Evolutionary conservation across 306 rosid genomes (phyloP), one percentile per base, ranked within the genome.

Genomic region (Trichosanthes truncata): DNA sequence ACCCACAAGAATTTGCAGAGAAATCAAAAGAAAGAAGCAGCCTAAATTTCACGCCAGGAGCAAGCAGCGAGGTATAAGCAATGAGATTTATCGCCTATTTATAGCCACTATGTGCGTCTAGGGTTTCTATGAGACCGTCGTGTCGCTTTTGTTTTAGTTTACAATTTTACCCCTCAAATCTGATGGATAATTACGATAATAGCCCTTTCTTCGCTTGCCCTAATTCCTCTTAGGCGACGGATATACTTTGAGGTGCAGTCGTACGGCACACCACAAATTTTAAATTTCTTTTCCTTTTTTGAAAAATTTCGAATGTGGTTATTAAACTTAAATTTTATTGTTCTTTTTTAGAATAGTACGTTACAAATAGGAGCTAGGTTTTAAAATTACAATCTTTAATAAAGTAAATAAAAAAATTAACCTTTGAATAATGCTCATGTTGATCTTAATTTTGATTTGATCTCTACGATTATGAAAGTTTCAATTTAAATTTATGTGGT

Each of bases 41-140:
- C 77, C 77, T 71, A 13, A 23, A 71, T 23, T 7, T 71, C 0
- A 71, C 77, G 78, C 78, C 78, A 73, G 43, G 15, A 73, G 78
- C 40, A 26, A 73, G 59, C 78, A 48, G 60, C 78, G 78, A 73
- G 41, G 26, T 3, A 7, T 18, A 3, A 17, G 77, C 77, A 13
- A 0, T 2, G 26, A 18, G 38, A 29, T 26, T 46, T 29, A 48
- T 48, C 25, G 17, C 23, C 26, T 48, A 73, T 73, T 73, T 73
- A 73, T 73, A 73, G 60, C 78, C 78, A 49, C 73, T 38, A 73
- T 2, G 56, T 8, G 76, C 76, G 55, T 43, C 56, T 71, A 71
- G 76, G 76, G 76, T 43, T 71, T 71, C 76, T 23, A 43, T 23
- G 55, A 71, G 75, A 71, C 76, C 41, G 7, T 73, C n/a, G 41